Conservation (phyloP, 73 alveolate genomes). For the Paramecium octaurelia region DNA sequence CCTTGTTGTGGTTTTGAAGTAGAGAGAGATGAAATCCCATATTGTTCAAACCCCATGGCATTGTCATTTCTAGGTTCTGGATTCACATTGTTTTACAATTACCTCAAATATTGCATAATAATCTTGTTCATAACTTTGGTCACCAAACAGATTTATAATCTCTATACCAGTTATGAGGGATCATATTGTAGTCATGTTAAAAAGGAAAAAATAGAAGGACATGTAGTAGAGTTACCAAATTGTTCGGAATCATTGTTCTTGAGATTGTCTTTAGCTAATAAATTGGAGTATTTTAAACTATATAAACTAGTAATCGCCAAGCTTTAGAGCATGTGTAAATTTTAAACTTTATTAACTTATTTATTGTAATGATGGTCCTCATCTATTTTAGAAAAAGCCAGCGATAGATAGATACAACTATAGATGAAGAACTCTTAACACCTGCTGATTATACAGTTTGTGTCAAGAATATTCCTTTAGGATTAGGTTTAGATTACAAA, state of each 20-base stretch:
- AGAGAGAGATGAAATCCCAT: conserved; percentile 16
- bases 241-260: neutral
- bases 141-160: neutral
- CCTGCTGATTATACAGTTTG: conserved; percentile 57
- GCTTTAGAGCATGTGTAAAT: conserved; percentile 20
- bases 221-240: neutral
- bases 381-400: conserved; percentile 47
- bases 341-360: conserved; percentile 7
- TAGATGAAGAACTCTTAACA: conserved; percentile 47
- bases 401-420: conserved; percentile 34
- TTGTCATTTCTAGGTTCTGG: conserved; percentile 36
- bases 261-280: neutral
- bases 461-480: conserved; percentile 53
- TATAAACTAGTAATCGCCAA: neutral
- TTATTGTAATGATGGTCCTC: conserved; percentile 31
- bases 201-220: neutral
- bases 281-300: neutral
- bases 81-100: conserved; percentile 28
- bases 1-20: conserved; percentile 50
- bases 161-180: conserved; percentile 13
- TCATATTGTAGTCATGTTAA: neutral
- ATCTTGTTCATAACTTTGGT: neutral
- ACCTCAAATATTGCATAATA: conserved; percentile 23
- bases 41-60: conserved; percentile 43
- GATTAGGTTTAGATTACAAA: conserved; percentile 27